Conservation (phyloP, 768 basidiomycete species). For the Tremella fuciformis region DNA sequence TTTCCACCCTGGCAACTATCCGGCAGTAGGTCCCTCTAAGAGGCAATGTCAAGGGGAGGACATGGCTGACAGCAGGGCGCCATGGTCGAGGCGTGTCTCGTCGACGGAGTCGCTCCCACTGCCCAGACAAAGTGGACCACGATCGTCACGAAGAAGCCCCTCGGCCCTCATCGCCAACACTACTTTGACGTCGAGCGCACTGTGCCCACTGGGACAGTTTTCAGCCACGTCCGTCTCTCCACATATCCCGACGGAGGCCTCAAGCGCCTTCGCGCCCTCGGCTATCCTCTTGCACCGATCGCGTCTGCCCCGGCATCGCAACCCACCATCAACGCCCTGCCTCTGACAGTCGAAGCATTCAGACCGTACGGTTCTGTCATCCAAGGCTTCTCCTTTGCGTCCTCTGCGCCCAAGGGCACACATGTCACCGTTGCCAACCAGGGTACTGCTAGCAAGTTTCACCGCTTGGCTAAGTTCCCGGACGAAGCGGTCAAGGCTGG, state of each 20-base stretch:
- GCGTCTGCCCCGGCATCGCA: constrained; percentile 1
- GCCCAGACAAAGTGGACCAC: constrained; percentile 65
- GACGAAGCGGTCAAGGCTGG: constrained; percentile 30
- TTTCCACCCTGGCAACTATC: constrained; percentile 95
- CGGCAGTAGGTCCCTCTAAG: constrained; percentile 55
- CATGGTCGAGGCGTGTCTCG: not conserved
- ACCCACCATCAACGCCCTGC: constrained; percentile 56
- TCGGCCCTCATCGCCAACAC: constrained; percentile 86
- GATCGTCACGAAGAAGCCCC: constrained; percentile 71
- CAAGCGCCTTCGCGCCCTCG: constrained; percentile 83
- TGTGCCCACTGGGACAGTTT: constrained; percentile 57
- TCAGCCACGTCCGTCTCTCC: constrained; percentile 80
- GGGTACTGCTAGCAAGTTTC: constrained; percentile 87
- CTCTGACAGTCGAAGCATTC: constrained; percentile 82
- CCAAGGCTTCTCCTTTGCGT: constrained; percentile 72
- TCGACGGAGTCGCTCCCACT: constrained; percentile 37
- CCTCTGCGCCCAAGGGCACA: constrained; percentile 64
- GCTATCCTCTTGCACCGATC: constrained; percentile 57
- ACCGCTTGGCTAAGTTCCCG: constrained; percentile 72
- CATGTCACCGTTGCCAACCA: constrained; percentile 77
- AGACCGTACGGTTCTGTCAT: constrained; percentile 84
- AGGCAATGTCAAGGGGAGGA: no score
- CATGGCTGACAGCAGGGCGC: constrained; percentile 7
- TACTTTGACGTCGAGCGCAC: constrained; percentile 74
- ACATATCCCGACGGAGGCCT: constrained; percentile 94